These are phyloP conservation scores for Metschnikowia peoriensis DNA, from an alignment of 805 yeast species.

Conservation along the genomic window DNA sequence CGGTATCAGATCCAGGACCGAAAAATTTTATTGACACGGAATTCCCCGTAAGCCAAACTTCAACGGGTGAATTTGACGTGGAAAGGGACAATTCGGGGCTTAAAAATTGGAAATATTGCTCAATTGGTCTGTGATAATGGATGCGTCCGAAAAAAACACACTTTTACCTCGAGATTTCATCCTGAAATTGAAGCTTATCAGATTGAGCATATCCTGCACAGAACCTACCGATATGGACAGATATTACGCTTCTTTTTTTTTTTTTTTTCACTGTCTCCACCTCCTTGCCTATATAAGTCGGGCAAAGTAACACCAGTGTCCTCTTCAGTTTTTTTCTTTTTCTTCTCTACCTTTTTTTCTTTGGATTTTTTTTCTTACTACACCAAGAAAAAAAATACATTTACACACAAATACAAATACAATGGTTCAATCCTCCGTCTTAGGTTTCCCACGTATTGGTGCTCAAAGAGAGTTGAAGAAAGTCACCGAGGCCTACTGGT, in stretches of 20 bases:
- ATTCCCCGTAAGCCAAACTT: not conserved
- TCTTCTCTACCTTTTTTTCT: slow-evolving; percentile 2
- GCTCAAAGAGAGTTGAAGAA: slow-evolving; percentile 99
- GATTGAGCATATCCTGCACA: slow-evolving; percentile 1
- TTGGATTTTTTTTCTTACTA: not conserved
- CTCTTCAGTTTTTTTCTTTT: not conserved
- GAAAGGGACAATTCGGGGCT: not conserved
- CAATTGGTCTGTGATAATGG: too few relatives aligned
- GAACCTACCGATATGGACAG: slow-evolving; percentile 3
- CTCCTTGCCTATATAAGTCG: slow-evolving; percentile 4
- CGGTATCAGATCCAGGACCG: not conserved
- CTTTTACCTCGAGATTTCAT: not conserved
- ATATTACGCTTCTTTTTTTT: slow-evolving; percentile 6
- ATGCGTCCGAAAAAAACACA: not conserved
- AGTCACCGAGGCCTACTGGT: slow-evolving; percentile 99
- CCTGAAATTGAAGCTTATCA: not conserved
- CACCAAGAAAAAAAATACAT: not conserved
- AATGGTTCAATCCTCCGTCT: slow-evolving; percentile 96
- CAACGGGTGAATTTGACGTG: too few relatives aligned
- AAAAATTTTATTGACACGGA: not conserved
- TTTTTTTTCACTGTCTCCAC: slow-evolving; percentile 3
- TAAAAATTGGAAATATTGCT: too few relatives aligned
- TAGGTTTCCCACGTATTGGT: slow-evolving; percentile 99
- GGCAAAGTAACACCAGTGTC: not conserved
- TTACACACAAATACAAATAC: slow-evolving; percentile 13